Evolutionary conservation across 2,329 filamentous ascomycete species (phyloP), one percentile per base, ranked within the genome.

Genomic region (Pleomassaria siparia): DNA sequence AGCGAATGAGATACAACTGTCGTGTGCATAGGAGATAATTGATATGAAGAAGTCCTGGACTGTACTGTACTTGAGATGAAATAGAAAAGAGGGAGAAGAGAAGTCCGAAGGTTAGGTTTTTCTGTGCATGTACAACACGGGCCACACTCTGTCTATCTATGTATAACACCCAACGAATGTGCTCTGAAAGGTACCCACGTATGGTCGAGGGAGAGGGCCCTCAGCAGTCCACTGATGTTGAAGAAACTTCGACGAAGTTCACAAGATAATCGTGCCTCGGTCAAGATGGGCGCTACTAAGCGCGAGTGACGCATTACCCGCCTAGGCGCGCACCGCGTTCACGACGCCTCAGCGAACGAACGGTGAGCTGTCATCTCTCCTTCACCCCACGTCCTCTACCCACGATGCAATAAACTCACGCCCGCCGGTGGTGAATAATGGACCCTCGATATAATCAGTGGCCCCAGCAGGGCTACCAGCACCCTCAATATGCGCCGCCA

Each of bases 361-460:
- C 32, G 32, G 40, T 25, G 15, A 30, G 39, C n/a, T 29, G 21
- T 10, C 37, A 26, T 28, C 15, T 30, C 24, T 18, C 41, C 9
- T 13, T 22, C 26, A 12, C 30, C 10, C 30, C 30, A 33, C 21
- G 24, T 21, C 32, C 46, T 28, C 42, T n/a, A 12, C 42, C 29
- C 42, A 41, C 40, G 18, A 54, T 49, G 49, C 32, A 16, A 30
- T 43, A 43, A 51, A 26, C 22, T 6, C 13, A 30, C 16, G 15
- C 10, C 22, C 15, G 13, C 22, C 21, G 26, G 36, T 36, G 47
- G 41, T 39, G 29, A 26, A 16, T 33, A 37, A 71, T 70, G 67
- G 64, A 70, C 40, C 64, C 65, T 6, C 60, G 62, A n/a, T 67
- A 64, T n/a, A n/a, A n/a, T 45, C 63, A 66, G 55, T 68, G 63